Conservation (phyloP, 441 rosid genomes). For the Croton setiger region DNA sequence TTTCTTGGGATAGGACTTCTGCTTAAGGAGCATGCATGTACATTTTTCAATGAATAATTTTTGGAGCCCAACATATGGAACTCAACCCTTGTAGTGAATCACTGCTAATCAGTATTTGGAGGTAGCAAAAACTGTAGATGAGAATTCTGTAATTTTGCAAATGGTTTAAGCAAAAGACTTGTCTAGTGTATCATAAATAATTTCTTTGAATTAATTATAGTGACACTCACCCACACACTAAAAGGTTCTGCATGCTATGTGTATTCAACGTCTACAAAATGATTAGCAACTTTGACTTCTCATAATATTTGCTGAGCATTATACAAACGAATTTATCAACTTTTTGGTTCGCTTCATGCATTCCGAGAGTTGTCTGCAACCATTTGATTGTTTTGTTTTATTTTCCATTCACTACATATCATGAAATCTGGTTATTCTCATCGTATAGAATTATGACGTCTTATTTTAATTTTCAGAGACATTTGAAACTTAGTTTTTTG, state of each 20-base stretch:
- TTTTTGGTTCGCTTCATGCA: background rate
- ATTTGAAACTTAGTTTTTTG: no score
- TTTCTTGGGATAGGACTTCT: no score
- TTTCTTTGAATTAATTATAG: background rate
- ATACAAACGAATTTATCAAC: background rate
- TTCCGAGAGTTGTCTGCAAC: slow-evolving; percentile 7
- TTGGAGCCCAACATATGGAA: background rate
- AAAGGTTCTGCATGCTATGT: background rate
- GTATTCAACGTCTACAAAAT: background rate
- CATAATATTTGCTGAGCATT: background rate
- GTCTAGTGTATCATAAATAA: background rate
- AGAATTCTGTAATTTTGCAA: background rate
- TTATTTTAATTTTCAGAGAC: no score
- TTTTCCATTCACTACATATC: slow-evolving; percentile 1
- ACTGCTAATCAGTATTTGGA: background rate
- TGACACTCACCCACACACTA: background rate
- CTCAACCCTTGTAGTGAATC: background rate
- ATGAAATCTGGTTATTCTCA: no score
- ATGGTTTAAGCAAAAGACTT: background rate
- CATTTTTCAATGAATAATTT: background rate
- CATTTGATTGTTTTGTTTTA: background rate
- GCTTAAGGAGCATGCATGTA: background rate
- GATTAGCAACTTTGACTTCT: background rate
- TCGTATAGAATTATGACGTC: no score
- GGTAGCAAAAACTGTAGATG: background rate